Conservation (phyloP, 768 basidiomycete genomes). For the Phlegmacium glaucopus region DNA sequence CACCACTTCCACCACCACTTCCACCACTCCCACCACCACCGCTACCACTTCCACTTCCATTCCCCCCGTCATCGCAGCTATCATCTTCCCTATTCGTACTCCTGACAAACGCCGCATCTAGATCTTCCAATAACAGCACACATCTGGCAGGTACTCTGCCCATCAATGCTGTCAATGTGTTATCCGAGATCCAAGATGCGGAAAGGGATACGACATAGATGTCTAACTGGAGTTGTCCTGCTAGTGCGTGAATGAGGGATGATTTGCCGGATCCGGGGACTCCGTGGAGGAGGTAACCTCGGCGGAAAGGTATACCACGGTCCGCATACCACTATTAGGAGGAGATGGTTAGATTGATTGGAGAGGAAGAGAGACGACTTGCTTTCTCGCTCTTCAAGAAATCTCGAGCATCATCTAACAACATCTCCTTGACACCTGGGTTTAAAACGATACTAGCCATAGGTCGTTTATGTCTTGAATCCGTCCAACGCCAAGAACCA, state of each 20-base stretch:
- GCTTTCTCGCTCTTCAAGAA: constrained; percentile 84
- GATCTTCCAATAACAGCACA: constrained; percentile 86
- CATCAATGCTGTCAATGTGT: constrained; percentile 82
- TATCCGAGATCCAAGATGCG: constrained; percentile 85
- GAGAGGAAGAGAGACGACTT: constrained; percentile 3
- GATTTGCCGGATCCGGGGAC: constrained; percentile 87
- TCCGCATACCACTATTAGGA: constrained; percentile 80
- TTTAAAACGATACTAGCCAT: constrained; percentile 85
- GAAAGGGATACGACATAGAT: constrained; percentile 87
- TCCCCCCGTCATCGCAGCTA: constrained; percentile 6
- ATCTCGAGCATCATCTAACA: constrained; percentile 76
- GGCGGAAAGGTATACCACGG: constrained; percentile 87
- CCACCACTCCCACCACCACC: constrained; percentile 1
- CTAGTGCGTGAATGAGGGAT: constrained; percentile 82
- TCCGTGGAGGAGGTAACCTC: constrained; percentile 82
- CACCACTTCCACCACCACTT: constrained; percentile 4
- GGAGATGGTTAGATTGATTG: constrained; percentile 5
- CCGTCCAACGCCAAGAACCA: constrained; percentile 86
- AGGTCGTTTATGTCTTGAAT: constrained; percentile 86
- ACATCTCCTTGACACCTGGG: constrained; percentile 87
- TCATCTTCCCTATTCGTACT: constrained; percentile 64
- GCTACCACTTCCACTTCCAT: constrained; percentile 3
- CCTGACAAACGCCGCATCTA: constrained; percentile 85
- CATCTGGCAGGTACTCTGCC: constrained; percentile 81
- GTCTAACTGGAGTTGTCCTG: constrained; percentile 85